Base-by-base conservation (phyloP, 768 basidiomycete species). In the Rhodosporidiobolus odoratus region DNA sequence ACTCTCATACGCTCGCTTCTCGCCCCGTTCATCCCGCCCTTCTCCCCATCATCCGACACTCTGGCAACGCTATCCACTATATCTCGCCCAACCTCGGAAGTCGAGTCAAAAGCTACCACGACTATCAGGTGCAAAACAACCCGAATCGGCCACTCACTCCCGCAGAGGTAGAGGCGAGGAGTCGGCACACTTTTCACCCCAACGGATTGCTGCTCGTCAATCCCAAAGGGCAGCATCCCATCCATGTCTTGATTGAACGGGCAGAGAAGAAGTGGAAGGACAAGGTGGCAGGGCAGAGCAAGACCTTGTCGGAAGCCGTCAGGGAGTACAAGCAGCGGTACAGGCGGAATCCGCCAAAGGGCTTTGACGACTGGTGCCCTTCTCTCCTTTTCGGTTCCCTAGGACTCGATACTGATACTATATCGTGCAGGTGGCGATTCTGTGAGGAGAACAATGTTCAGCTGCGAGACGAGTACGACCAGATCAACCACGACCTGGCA, bases 311-410 rank as follows among this genome's bases (percentile, higher is more conserved):
- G 35, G 85, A 85, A 40, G 95, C 95, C 0, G 90, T 92, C 0
- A 79, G 80, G 25, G 91, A 94, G 78, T 99, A 99, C 81, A 85
- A 82, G 75, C 81, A 84, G 61, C 83, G 92, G 62, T 92, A 95
- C 79, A 81, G 82, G 8, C 85, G 89, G 34, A 80, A 85, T 40
- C 95, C 95, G 13, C 94, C 95, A 0, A 86, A 84, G 61, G 94
- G 93, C 1, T 99, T 98, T 73, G 93, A 92, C 77, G 81, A 84
- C n/a, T 97, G 95, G 94, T 95, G 77, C 69, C 79, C 45, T 19
- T 17, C 34, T 25, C 25, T 48, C 7, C 23, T 37, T 15, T 19
- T 56, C 54, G 5, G 23, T 25, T 23, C 25, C 25, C 37, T 40
- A 10, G 23, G 37, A 47, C 17, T 21, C 4, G 35, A 50, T 12